Evolutionary conservation across 169 alveolate species (phyloP), one percentile per base, ranked within the genome.

Genomic region (Cryptosporidium ubiquitum): DNA sequence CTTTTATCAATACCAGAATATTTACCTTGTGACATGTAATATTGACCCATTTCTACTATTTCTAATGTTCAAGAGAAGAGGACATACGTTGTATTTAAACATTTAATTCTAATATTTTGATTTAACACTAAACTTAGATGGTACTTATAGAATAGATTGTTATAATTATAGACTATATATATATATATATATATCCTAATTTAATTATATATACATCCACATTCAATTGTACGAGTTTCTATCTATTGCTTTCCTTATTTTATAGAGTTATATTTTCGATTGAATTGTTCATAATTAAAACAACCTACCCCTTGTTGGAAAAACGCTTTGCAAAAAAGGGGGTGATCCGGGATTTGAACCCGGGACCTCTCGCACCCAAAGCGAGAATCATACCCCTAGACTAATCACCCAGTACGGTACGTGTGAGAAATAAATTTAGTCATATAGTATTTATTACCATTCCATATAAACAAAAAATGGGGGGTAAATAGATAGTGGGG

Each of bases 311-410:
- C n/a, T n/a, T n/a, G n/a, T n/a, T n/a, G n/a, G n/a, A n/a, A n/a
- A n/a, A n/a, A n/a, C n/a, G n/a, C n/a, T n/a, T n/a, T n/a, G n/a
- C n/a, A 40, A 37, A 73, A 74, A 31, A 35, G 60, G 94, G 93
- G 93, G 93, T 84, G 93, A 70, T 86, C 94, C 94, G 94, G 92
- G 94, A 92, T 84, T 92, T 91, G 94, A 92, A 92, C 94, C 91
- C 94, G 94, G 94, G 94, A 86, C 93, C 94, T 92, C 93, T 92
- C 94, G 94, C 94, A 92, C 94, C 94, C 93, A 84, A 86, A 92
- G 93, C 94, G 94, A 92, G 93, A 92, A 92, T 92, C 94, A 92
- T 92, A 92, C 94, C 93, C 94, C 94, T 92, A 92, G 94, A 92
- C 94, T 79, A 92, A 86, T 70, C 93, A 84, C 92, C 93, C 93